Evolutionary conservation across 192 early-diverging fungal genomes (phyloP).

Genomic region (Coemansia guatemalensis): DNA sequence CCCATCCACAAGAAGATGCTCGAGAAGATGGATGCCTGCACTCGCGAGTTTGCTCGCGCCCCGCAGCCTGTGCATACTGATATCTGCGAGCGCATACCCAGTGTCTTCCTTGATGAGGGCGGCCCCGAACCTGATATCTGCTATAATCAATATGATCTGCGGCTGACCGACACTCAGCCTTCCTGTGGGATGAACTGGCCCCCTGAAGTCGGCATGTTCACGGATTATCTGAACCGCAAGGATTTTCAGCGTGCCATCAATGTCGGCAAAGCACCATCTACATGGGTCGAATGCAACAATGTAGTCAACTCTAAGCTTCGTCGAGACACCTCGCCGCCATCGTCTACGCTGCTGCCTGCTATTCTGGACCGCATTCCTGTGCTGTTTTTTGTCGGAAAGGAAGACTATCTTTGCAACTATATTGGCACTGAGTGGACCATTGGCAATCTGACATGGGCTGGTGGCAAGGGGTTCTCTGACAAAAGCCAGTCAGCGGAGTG

Average conservation of each 20-base stretch:
- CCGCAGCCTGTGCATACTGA: slow-evolving; percentile 51
- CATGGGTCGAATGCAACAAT: slow-evolving; percentile 65
- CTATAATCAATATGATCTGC: slow-evolving; percentile 74
- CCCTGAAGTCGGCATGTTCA: slow-evolving; percentile 42
- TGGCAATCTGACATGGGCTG: slow-evolving; percentile 61
- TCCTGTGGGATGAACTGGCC: slow-evolving; percentile 66
- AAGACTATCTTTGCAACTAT: slow-evolving; percentile 74
- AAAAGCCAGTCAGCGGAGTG: slow-evolving; percentile 35
- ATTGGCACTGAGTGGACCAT: slow-evolving; percentile 64
- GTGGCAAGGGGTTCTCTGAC: slow-evolving; percentile 52
- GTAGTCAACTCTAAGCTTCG: slow-evolving; percentile 33
- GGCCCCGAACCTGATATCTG: slow-evolving; percentile 51
- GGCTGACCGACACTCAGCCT: slow-evolving; percentile 58
- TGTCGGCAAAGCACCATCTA: slow-evolving; percentile 20
- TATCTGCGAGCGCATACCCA: slow-evolving; percentile 37
- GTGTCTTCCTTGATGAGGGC: slow-evolving; percentile 36
- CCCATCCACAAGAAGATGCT: slow-evolving; percentile 23
- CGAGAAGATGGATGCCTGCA: slow-evolving; percentile 32
- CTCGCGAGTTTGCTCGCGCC: slow-evolving; percentile 40
- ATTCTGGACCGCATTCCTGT: slow-evolving; percentile 55
- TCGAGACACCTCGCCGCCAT: slow-evolving; percentile 47
- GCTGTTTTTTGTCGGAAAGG: slow-evolving; percentile 63
- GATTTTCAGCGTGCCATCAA: slow-evolving; percentile 59
- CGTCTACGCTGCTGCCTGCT: slow-evolving; percentile 49
- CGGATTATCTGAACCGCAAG: slow-evolving; percentile 48